Evolutionary conservation across 208 protist genomes (phyloP).

Genomic region (Balamuthia mandrillaris): DNA sequence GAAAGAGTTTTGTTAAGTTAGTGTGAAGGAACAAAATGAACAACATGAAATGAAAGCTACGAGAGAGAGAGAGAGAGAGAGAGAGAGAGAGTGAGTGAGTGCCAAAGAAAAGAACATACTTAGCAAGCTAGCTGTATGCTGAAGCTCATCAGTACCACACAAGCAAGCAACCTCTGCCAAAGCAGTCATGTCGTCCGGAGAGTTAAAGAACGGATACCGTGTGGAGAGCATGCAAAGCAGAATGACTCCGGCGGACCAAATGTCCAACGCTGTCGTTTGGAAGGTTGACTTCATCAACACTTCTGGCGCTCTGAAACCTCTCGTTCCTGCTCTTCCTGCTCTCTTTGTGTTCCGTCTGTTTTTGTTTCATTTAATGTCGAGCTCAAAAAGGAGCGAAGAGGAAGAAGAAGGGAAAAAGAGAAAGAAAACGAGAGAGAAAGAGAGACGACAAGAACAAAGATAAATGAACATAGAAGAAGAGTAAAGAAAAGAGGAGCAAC

Average conservation of each 20-base stretch:
- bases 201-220: conserved; percentile 61
- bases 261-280: conserved; percentile 59
- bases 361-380: background rate
- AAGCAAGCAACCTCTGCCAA: conserved; percentile 55
- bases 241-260: conserved; percentile 61
- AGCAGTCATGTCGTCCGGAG: conserved; percentile 53
- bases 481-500: background rate
- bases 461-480: background rate
- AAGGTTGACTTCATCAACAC: conserved; percentile 48
- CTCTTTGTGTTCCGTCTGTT: conserved; percentile 27
- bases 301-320: conserved; percentile 64
- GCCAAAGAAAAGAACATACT: conserved; percentile 6
- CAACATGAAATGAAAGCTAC: background rate
- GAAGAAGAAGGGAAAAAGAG: too few relatives aligned
- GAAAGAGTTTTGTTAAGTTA: too few relatives aligned
- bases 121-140: conserved; percentile 33
- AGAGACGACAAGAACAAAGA: too few relatives aligned
- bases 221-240: conserved; percentile 53
- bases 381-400: background rate
- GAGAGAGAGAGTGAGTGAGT: background rate
- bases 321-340: conserved; percentile 54
- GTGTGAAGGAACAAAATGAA: too few relatives aligned
- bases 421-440: too few relatives aligned
- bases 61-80: background rate
- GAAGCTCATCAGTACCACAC: conserved; percentile 54